phyloP scores from a whole-genome alignment of 805 yeast genomes.

The Yarrowia hollandica region DNA sequence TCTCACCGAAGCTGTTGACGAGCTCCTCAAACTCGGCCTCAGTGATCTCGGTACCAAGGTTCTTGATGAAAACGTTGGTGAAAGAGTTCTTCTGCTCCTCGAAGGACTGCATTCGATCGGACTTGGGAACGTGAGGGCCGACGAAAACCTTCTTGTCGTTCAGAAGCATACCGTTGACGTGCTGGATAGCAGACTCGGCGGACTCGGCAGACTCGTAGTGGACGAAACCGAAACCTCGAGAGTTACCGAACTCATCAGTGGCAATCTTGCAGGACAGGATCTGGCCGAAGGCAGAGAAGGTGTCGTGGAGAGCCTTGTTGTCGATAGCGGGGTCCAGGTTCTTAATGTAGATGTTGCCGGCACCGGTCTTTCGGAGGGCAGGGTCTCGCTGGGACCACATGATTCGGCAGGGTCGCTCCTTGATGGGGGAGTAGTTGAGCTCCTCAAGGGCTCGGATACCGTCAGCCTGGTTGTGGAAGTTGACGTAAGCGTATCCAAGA shows the following conservation, averaged over 20 bases:
- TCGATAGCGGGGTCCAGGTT: constrained; percentile 97
- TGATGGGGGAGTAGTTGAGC: constrained; percentile 89
- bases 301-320: constrained; percentile 97
- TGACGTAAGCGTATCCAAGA: constrained; percentile 97
- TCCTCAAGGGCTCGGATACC: constrained; percentile 94
- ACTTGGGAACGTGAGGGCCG: constrained; percentile 88
- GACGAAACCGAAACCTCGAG: constrained; percentile 96
- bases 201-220: constrained; percentile 92
- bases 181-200: constrained; percentile 92
- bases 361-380: constrained; percentile 87
- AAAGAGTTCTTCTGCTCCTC: constrained; percentile 88
- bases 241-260: constrained; percentile 83
- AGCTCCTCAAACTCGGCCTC: constrained; percentile 61
- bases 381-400: constrained; percentile 99
- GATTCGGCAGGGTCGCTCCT: constrained; percentile 96
- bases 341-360: constrained; percentile 96
- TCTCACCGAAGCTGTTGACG: constrained; percentile 71
- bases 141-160: constrained; percentile 95
- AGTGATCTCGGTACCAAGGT: constrained; percentile 66
- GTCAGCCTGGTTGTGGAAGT: constrained; percentile 84
- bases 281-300: constrained; percentile 94
- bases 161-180: constrained; percentile 96
- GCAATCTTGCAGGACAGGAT: constrained; percentile 97
- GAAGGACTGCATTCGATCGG: constrained; percentile 90
- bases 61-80: constrained; percentile 95